These are phyloP conservation scores for Piper betle DNA, from an alignment of 164 flowering plant species.

Conservation along the genomic window DNA sequence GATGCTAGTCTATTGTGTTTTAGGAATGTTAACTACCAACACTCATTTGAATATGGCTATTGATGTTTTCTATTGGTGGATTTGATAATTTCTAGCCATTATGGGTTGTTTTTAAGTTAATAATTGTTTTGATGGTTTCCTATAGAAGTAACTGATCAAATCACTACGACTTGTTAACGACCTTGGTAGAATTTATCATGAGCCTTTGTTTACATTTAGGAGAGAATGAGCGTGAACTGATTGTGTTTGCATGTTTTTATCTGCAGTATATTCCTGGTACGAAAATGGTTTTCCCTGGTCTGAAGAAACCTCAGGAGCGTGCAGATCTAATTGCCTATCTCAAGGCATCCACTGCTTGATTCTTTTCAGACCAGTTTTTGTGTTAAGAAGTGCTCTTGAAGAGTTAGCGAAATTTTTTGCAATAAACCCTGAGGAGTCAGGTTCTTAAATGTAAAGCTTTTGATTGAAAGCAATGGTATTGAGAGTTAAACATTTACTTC, in stretches of 20 bases:
- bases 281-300: slow-evolving; percentile 54
- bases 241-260: neutral
- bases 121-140: too few relatives aligned
- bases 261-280: slow-evolving; percentile 50
- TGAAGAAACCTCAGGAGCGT: slow-evolving; percentile 50
- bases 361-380: neutral
- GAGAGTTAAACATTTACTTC: neutral
- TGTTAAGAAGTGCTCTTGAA: too few relatives aligned
- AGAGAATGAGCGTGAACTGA: neutral
- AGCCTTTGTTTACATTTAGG: too few relatives aligned
- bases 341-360: slow-evolving; percentile 24
- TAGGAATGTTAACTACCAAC: too few relatives aligned
- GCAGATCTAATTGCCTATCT: slow-evolving; percentile 45
- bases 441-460: neutral
- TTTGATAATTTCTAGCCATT: too few relatives aligned
- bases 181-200: too few relatives aligned
- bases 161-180: too few relatives aligned
- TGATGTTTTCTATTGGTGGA: too few relatives aligned
- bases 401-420: neutral
- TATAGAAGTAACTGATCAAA: too few relatives aligned
- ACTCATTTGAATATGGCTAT: too few relatives aligned
- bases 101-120: too few relatives aligned
- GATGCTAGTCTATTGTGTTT: too few relatives aligned
- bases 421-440: neutral
- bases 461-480: neutral